phyloP scores from a whole-genome alignment of 164 flowering plant species.

The Taxillus chinensis region DNA sequence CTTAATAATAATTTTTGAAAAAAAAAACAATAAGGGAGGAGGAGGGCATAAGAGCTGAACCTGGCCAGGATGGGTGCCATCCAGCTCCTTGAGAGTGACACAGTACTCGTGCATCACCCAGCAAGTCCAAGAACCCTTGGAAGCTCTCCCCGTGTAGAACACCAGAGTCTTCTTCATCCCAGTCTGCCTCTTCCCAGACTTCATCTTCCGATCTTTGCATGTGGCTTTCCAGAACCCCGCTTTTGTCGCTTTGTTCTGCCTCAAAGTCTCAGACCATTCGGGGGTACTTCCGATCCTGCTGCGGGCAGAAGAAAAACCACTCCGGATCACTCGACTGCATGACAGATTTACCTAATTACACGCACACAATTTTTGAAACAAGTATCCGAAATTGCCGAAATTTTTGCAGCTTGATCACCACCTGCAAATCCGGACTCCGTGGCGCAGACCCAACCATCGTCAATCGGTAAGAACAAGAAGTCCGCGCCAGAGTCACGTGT shows the following conservation, averaged over 20 bases:
- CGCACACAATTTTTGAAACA: too few species aligned
- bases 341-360: constrained; percentile 35
- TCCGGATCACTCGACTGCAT: constrained; percentile 44
- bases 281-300: constrained; percentile 71
- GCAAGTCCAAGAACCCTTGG: constrained; percentile 45
- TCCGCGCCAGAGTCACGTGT: too few species aligned
- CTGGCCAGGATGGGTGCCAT: constrained; percentile 57
- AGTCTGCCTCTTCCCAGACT: constrained; percentile 21
- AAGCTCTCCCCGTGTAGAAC: constrained; percentile 65
- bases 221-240: constrained; percentile 81
- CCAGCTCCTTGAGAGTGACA: constrained; percentile 37
- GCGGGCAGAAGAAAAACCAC: constrained; percentile 67
- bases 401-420: too few species aligned
- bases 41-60: constrained; percentile 16
- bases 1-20: too few species aligned
- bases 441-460: too few species aligned
- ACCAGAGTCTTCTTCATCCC: constrained; percentile 74
- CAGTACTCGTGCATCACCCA: constrained; percentile 86
- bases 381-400: too few species aligned
- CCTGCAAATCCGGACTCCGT: too few species aligned
- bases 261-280: constrained; percentile 53
- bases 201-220: constrained; percentile 60
- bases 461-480: too few species aligned
- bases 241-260: constrained; percentile 52
- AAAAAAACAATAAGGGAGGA: too few species aligned